Evolutionary conservation across 345 rosid species (phyloP), one percentile per base, ranked within the genome.

Genomic region (Eucalyptus regnans): DNA sequence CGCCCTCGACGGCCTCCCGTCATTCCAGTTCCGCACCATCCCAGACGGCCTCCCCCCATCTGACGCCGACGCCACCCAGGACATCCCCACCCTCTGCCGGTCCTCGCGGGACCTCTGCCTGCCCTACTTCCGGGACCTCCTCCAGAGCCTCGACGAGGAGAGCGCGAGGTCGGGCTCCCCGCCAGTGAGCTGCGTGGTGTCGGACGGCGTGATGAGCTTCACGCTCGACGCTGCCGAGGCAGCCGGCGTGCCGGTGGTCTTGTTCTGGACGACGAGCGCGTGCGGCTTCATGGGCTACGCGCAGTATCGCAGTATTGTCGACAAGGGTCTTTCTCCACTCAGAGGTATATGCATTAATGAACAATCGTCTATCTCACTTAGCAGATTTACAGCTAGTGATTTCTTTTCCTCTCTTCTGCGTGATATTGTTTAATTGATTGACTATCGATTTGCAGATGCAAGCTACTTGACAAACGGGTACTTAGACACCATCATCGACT

Each of bases 231-330:
- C 92, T 1, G 94, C 94, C 3, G 86, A 91, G 52, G 94, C 90
- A 58, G 43, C 90, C 41, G 92, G 95, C 12, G 50, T 94, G 86
- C 92, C 92, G 6, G 88, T 86, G 44, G 91, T 92, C 33, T 86
- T 92, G 17, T 84, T 92, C n/a, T 93, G 92, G 93, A 93, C 94
- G 2, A 62, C 92, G 4, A 93, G 94, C 50, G 94, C 93, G 18
- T 91, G 91, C 60, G 92, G 92, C 68, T 87, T 92, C 87, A 16
- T 90, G 51, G 90, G 76, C 7, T 92, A 91, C 80, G 22, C 79
- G 43, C 91, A 93, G 13, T 91, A 11, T 44, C 89, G 54, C n/a
- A 84, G 60, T n/a, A 88, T 94, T 12, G 20, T 88, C 7, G 90
- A 92, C 13, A 91, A 90, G 89, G 94, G 94, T 18, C 88, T 88